A percentile compares a stretch with the other conserved stretches of the same genome.
Evolutionary conservation across 2,329 filamentous ascomycete species (phyloP).

Genomic region (Xylariaceae sp.): DNA sequence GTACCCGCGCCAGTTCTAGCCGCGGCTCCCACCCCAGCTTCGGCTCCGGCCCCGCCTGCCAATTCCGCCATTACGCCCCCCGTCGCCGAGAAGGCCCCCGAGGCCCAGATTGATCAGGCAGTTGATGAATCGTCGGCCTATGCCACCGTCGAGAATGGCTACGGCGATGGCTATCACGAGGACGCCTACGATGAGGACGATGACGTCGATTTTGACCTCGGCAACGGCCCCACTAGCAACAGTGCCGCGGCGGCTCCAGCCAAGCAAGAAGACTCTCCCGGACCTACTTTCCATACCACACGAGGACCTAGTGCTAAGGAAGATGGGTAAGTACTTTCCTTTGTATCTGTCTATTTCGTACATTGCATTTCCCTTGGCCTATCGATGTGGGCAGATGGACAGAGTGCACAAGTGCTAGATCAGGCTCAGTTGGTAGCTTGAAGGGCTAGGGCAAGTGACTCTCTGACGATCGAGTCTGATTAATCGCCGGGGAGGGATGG

Average conservation of each 20-base stretch:
- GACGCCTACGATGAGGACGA: constrained; percentile 49
- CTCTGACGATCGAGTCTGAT: constrained; percentile 16
- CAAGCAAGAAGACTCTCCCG: constrained; percentile 33
- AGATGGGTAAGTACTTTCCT: constrained; percentile 70
- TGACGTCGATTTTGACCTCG: constrained; percentile 55
- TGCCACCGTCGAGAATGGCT: constrained; percentile 31
- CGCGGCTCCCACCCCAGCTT: constrained; percentile 21
- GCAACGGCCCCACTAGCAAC: constrained; percentile 37
- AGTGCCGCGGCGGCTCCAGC: constrained; percentile 22
- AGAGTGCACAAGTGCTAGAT: constrained; percentile 6
- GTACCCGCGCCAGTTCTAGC: neutral
- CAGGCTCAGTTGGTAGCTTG: constrained; percentile 12
- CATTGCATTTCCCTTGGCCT: constrained; percentile 12
- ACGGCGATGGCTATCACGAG: constrained; percentile 41
- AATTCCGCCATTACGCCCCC: constrained; percentile 20
- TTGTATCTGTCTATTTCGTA: constrained; percentile 15
- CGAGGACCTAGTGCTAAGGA: constrained; percentile 73
- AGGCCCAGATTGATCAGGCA: constrained; percentile 31
- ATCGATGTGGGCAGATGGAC: neutral
- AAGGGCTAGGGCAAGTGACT: constrained; percentile 17
- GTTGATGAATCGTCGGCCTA: constrained; percentile 26
- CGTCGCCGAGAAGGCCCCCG: constrained; percentile 31
- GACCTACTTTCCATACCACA: constrained; percentile 29
- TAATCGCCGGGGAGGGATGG: constrained; percentile 19
- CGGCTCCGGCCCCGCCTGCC: constrained; percentile 26